A percentile compares a stretch with the other conserved stretches of the same genome.
Evolutionary conservation across 257 asterid genomes (phyloP).

Genomic region (Craterostigma plantagineum): DNA sequence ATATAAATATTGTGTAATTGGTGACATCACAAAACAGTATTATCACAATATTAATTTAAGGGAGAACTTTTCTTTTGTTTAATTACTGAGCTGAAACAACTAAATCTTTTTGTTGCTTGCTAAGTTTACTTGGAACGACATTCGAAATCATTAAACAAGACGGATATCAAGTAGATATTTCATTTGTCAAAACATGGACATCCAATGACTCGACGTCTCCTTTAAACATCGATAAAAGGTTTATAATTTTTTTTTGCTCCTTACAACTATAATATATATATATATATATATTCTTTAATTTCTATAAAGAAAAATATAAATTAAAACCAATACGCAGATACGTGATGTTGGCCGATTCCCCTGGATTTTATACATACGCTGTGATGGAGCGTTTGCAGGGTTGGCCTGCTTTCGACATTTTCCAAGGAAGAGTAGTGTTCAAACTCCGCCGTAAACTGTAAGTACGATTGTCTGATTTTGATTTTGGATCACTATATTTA

Average conservation of each 20-base stretch:
- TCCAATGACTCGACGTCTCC: slow-evolving; percentile 15
- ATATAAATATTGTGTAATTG: no score
- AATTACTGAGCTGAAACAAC: no score
- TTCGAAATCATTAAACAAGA: slow-evolving; percentile 17
- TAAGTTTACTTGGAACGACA: slow-evolving; percentile 29
- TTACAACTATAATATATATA: neutral
- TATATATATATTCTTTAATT: neutral
- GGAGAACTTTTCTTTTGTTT: no score
- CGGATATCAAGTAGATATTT: slow-evolving; percentile 29
- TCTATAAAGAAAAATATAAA: neutral
- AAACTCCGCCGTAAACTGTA: slow-evolving; percentile 25
- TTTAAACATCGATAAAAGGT: slow-evolving; percentile 41
- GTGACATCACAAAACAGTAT: no score
- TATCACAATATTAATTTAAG: no score
- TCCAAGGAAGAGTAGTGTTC: slow-evolving; percentile 24
- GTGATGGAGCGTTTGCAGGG: slow-evolving; percentile 22
- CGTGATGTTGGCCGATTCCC: slow-evolving; percentile 19
- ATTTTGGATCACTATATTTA: neutral
- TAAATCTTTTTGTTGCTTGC: slow-evolving; percentile 1
- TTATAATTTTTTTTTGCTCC: neutral
- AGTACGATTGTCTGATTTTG: neutral
- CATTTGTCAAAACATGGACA: slow-evolving; percentile 31
- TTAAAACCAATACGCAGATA: slow-evolving; percentile 8
- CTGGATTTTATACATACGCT: slow-evolving; percentile 30
- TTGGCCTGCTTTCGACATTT: slow-evolving; percentile 20